A percentile compares a stretch with the other conserved stretches of the same genome.
Evolutionary conservation across 164 flowering plant species (phyloP).

Genomic region (Umbilicus rupestris): DNA sequence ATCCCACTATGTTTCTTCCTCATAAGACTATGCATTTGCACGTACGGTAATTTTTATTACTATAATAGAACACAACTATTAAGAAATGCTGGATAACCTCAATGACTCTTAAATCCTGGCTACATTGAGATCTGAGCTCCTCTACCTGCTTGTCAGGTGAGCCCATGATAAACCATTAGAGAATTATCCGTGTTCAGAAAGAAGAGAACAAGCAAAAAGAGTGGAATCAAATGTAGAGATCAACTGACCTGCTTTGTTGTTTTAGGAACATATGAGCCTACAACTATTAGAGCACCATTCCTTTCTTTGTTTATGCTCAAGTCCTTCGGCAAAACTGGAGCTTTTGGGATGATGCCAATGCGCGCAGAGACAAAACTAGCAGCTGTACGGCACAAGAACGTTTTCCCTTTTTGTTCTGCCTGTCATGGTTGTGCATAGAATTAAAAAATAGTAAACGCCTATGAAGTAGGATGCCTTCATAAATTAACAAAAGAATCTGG

Average conservation of each 20-base stretch:
- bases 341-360: conserved; percentile 70
- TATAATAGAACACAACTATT: not conserved
- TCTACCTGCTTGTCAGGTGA: conserved; percentile 46
- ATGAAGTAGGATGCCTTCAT: not conserved
- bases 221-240: conserved; percentile 8
- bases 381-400: conserved; percentile 91
- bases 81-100: conserved; percentile 45
- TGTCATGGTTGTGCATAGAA: conserved; percentile 17
- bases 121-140: conserved; percentile 55
- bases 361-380: conserved; percentile 98
- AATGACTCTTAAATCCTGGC: conserved; percentile 37
- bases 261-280: conserved; percentile 97
- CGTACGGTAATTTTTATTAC: not conserved
- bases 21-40: not conserved
- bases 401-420: conserved; percentile 93
- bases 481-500: not conserved
- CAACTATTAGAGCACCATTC: conserved; percentile 80
- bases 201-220: not conserved
- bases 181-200: not conserved
- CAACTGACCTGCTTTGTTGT: conserved; percentile 83
- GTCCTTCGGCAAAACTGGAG: conserved; percentile 71
- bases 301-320: conserved; percentile 49
- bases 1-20: not conserved
- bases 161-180: not conserved
- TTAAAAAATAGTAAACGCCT: not conserved